A percentile compares a stretch with the other conserved stretches of the same genome.
Conservation (phyloP, 768 basidiomycete genomes). For the Mycena pura region DNA sequence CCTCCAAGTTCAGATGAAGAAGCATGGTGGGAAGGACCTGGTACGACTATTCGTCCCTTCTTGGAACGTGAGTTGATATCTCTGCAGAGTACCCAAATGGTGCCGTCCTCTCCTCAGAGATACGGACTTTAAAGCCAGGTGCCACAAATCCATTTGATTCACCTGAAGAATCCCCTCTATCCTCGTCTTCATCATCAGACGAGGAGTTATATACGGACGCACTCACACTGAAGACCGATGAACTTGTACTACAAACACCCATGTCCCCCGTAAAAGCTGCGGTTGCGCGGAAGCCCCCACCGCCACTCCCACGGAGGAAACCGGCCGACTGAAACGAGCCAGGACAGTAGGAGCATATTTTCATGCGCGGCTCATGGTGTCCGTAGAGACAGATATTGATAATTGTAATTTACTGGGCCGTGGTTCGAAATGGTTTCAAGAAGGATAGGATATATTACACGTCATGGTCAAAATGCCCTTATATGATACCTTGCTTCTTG, state of each 20-base stretch:
- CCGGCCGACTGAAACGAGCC: conserved; percentile 27
- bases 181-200: conserved; percentile 83
- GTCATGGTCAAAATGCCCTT: neutral
- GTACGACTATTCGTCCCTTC: conserved; percentile 43
- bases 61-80: neutral
- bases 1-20: conserved; percentile 80
- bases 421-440: neutral
- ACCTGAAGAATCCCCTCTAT: conserved; percentile 64
- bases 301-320: conserved; percentile 48
- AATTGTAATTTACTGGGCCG: neutral
- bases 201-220: conserved; percentile 85
- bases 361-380: too few species aligned
- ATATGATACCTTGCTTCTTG: conserved; percentile 81
- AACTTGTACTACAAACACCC: conserved; percentile 74
- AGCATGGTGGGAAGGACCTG: conserved; percentile 82
- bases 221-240: too few species aligned
- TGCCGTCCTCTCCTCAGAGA: conserved; percentile 51
- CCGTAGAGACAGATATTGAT: conserved; percentile 9
- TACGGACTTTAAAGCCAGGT: conserved; percentile 40
- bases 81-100: conserved; percentile 64
- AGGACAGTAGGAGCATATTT: neutral
- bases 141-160: conserved; percentile 79
- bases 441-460: neutral
- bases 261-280: conserved; percentile 63
- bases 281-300: conserved; percentile 49